Percentiles rank a stretch among this genome's conserved stretches.
phyloP scores from a whole-genome alignment of 2,329 filamentous ascomycete genomes.

The Rutstroemia sp. region DNA sequence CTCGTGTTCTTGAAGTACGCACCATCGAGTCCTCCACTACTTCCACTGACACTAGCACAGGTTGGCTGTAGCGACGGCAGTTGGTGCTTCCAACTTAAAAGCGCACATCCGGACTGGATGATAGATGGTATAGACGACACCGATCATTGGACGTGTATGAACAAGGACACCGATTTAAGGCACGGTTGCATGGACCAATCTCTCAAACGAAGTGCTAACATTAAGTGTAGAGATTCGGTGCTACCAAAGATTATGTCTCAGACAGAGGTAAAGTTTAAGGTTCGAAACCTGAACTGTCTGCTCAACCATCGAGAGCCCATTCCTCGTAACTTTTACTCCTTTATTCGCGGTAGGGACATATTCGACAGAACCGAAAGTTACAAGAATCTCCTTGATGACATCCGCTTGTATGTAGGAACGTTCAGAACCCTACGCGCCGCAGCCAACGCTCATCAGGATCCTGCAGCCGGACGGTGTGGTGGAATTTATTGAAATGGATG shows the following conservation, averaged over 20 bases:
- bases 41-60: background rate
- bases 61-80: conserved; percentile 26
- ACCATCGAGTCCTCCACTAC: background rate
- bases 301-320: conserved; percentile 19
- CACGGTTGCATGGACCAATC: background rate
- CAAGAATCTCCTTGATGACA: conserved; percentile 25
- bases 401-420: conserved; percentile 20
- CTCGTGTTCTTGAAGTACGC: conserved; percentile 22
- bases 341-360: conserved; percentile 26
- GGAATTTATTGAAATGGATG: conserved; percentile 28
- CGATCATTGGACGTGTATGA: conserved; percentile 23
- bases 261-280: conserved; percentile 21
- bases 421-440: background rate
- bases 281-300: conserved; percentile 25
- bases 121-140: conserved; percentile 27
- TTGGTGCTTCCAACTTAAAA: conserved; percentile 26
- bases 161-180: conserved; percentile 12
- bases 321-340: conserved; percentile 22
- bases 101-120: conserved; percentile 24
- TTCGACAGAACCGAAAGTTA: conserved; percentile 26
- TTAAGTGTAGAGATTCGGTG: conserved; percentile 22
- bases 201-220: background rate
- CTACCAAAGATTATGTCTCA: conserved; percentile 10
- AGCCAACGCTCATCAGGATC: conserved; percentile 7
- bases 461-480: conserved; percentile 27